Percentiles rank a stretch among this genome's conserved stretches.
Conservation (phyloP, 345 rosid species). For the Melaleuca quinquenervia region DNA sequence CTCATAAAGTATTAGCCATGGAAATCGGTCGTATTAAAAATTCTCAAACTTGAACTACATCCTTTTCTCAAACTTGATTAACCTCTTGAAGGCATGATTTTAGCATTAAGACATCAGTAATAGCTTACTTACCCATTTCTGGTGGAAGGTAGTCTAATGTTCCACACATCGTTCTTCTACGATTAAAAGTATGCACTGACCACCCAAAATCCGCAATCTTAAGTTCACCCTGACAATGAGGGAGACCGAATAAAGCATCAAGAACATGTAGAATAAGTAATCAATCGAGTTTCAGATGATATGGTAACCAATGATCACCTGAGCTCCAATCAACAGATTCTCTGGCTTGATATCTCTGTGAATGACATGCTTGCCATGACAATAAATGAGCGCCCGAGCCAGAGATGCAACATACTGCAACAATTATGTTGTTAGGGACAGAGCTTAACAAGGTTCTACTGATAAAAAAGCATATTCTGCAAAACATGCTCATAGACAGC, state of each 20-base stretch:
- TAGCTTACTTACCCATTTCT: constrained; percentile 65
- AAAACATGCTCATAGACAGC: not conserved
- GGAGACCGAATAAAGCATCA: not conserved
- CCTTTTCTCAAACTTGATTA: not conserved
- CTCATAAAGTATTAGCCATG: not conserved
- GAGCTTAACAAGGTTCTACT: not conserved
- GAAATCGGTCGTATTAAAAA: not conserved
- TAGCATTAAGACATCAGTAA: not conserved
- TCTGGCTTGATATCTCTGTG: constrained; percentile 99
- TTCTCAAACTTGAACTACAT: not conserved
- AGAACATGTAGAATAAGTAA: not conserved
- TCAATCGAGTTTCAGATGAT: not conserved
- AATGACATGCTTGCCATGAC: constrained; percentile 98
- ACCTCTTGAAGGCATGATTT: not conserved
- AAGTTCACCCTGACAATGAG: constrained; percentile 70
- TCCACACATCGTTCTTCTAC: constrained; percentile 97
- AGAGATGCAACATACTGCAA: constrained; percentile 90
- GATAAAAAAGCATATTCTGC: not conserved
- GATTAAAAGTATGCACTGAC: constrained; percentile 97
- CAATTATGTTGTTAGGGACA: not conserved
- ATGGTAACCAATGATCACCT: constrained; percentile 26
- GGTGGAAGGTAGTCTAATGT: constrained; percentile 98
- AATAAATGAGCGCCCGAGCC: constrained; percentile 94
- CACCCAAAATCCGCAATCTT: constrained; percentile 99
- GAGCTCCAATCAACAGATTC: constrained; percentile 75